A percentile compares a stretch with the other conserved stretches of the same genome.
Conservation (phyloP, 1,139 yeast species). For the Saccharomyces hybrid region DNA sequence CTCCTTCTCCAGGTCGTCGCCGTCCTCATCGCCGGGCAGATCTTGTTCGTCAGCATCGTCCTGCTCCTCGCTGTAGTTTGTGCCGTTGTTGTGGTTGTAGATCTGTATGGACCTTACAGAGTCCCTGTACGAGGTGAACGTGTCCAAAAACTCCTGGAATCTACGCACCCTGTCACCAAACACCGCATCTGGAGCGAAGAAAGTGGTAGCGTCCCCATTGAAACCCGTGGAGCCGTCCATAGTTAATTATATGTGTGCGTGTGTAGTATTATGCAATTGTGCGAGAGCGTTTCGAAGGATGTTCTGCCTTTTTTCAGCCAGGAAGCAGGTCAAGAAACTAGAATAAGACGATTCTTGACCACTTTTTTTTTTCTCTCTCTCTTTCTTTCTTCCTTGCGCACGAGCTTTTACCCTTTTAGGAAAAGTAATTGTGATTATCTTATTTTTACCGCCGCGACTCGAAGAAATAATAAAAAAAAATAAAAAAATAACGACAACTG, state of each 20-base stretch:
- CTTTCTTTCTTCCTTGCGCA: neutral
- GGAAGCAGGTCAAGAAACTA: neutral
- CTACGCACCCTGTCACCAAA: constrained; percentile 78
- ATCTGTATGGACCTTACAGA: constrained; percentile 46
- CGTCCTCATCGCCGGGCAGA: constrained; percentile 40
- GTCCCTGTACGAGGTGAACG: constrained; percentile 55
- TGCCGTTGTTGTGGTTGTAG: constrained; percentile 16
- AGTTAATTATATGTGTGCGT: neutral
- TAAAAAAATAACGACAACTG: constrained; percentile 31
- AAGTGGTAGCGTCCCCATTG: constrained; percentile 4
- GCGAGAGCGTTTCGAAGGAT: neutral
- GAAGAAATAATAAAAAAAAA: neutral
- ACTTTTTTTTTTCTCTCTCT: neutral
- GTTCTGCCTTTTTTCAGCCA: neutral
- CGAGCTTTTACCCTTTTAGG: neutral
- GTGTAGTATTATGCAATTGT: neutral
- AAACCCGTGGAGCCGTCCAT: constrained; percentile 5
- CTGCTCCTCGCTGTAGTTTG: constrained; percentile 8
- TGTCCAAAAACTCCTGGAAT: constrained; percentile 82
- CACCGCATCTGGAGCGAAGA: constrained; percentile 35
- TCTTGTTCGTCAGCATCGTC: constrained; percentile 6
- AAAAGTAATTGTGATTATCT: neutral
- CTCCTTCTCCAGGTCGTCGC: constrained; percentile 5
- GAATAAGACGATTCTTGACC: neutral
- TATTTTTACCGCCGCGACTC: neutral